Evolutionary conservation across 371 early-diverging fungal species (phyloP).

Genomic region (Mortierella sp.): DNA sequence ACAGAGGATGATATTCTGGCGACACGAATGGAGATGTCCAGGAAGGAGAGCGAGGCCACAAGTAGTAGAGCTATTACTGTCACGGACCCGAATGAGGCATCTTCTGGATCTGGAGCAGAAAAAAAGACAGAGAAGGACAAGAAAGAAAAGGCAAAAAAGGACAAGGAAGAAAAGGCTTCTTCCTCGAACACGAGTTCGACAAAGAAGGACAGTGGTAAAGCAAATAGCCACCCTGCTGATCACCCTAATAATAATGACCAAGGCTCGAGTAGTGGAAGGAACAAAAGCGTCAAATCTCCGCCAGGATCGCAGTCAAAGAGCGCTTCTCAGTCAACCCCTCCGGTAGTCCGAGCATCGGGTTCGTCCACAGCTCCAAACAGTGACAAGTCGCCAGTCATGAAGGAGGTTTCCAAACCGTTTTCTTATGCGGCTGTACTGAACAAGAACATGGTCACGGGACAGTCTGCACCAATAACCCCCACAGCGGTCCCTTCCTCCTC

Average conservation of each 20-base stretch:
- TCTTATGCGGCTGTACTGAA: constrained; percentile 25
- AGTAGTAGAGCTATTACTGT: not conserved
- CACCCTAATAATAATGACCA: not conserved
- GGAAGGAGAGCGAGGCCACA: too few relatives aligned
- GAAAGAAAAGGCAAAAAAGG: not conserved
- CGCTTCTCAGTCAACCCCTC: not conserved
- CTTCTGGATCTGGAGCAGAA: not conserved
- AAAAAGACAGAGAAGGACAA: not conserved
- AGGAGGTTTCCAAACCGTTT: constrained; percentile 13
- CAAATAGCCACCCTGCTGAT: not conserved
- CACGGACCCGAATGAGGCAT: not conserved
- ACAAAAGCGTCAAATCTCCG: constrained; percentile 1
- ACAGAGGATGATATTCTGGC: too few relatives aligned
- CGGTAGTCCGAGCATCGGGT: not conserved
- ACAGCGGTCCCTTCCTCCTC: not conserved
- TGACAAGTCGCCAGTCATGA: not conserved
- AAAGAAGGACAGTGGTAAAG: not conserved
- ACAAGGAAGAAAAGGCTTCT: not conserved
- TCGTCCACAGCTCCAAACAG: not conserved
- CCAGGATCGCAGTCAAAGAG: not conserved
- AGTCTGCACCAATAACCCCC: not conserved
- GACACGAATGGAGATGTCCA: too few relatives aligned
- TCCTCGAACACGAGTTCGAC: not conserved
- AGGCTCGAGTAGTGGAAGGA: not conserved
- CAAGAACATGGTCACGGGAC: not conserved